Percentiles rank a stretch among this genome's conserved stretches.
These are phyloP conservation scores for Tinospora cordifolia DNA, from an alignment of 164 flowering plant genomes.

Conservation along the genomic window DNA sequence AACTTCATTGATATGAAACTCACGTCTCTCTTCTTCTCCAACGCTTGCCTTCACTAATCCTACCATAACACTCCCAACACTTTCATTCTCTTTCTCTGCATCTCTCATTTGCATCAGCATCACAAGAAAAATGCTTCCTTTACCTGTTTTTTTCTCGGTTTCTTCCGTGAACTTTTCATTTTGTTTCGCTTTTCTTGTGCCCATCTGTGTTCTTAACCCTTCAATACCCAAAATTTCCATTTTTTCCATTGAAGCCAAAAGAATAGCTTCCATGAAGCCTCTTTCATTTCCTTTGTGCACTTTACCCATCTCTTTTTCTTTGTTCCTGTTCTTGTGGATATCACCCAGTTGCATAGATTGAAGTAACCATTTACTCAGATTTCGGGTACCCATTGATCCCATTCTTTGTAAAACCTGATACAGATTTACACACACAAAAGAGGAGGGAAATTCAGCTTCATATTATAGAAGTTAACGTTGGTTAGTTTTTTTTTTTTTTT, in stretches of 20 bases:
- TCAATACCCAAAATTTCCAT: constrained; percentile 14
- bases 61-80: constrained; percentile 20
- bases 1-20: constrained; percentile 14
- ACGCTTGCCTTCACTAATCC: constrained; percentile 20
- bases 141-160: not conserved
- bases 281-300: not conserved
- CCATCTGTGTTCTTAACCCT: constrained; percentile 16
- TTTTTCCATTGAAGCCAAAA: constrained; percentile 11
- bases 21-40: constrained; percentile 8
- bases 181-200: constrained; percentile 1
- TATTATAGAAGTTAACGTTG: not conserved
- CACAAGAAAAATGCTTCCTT: constrained; percentile 7
- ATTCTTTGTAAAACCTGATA: constrained; percentile 16
- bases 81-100: constrained; percentile 8
- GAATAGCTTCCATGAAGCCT: constrained; percentile 16
- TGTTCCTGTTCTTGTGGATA: not conserved
- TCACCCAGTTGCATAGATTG: constrained; percentile 16
- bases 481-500: too few relatives aligned
- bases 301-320: not conserved
- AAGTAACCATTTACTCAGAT: constrained; percentile 11
- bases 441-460: not conserved
- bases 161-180: not conserved
- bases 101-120: constrained; percentile 21
- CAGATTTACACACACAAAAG: not conserved
- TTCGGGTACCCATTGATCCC: constrained; percentile 9